These are phyloP conservation scores for Cryptococcus maquisensis DNA, from an alignment of 1,284 basidiomycete species.

Conservation along the genomic window DNA sequence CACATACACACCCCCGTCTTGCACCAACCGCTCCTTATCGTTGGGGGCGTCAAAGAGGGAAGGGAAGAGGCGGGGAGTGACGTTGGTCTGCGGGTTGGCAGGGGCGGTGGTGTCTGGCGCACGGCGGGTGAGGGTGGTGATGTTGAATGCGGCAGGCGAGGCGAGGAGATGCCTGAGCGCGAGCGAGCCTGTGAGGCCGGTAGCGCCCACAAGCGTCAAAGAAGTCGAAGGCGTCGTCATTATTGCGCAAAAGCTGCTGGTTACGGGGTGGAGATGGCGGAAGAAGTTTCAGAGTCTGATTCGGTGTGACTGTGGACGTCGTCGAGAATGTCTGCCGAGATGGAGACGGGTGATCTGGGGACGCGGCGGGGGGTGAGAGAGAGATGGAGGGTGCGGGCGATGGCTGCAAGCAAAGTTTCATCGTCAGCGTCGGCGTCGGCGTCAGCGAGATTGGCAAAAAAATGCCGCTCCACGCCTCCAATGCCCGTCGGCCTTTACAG, in stretches of 20 bases:
- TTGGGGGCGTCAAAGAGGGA: conserved; percentile 23
- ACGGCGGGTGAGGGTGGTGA: conserved; percentile 42
- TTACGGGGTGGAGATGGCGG: background rate
- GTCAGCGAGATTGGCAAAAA: background rate
- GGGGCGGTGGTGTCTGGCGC: conserved; percentile 8
- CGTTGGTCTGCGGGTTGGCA: conserved; percentile 14
- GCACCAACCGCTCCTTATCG: conserved; percentile 9
- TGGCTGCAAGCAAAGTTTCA: conserved; percentile 17
- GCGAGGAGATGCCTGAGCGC: conserved; percentile 29
- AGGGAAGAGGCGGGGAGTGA: conserved; percentile 24
- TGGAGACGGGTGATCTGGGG: conserved; percentile 24
- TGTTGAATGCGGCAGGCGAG: conserved; percentile 25
- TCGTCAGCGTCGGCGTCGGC: background rate
- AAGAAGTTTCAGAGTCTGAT: conserved; percentile 5
- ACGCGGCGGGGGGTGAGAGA: conserved; percentile 30
- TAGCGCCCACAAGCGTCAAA: conserved; percentile 42
- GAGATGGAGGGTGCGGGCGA: conserved; percentile 36
- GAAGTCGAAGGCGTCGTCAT: conserved; percentile 15
- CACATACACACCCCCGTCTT: conserved; percentile 28
- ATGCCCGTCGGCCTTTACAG: background rate
- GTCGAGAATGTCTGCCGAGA: conserved; percentile 11
- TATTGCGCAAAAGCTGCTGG: background rate
- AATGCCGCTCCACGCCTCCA: background rate
- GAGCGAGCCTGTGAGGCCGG: conserved; percentile 42
- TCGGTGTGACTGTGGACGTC: conserved; percentile 7